These are phyloP conservation scores for Sclerotinia nivalis DNA, from an alignment of 2,329 filamentous ascomycete genomes.

Conservation along the genomic window DNA sequence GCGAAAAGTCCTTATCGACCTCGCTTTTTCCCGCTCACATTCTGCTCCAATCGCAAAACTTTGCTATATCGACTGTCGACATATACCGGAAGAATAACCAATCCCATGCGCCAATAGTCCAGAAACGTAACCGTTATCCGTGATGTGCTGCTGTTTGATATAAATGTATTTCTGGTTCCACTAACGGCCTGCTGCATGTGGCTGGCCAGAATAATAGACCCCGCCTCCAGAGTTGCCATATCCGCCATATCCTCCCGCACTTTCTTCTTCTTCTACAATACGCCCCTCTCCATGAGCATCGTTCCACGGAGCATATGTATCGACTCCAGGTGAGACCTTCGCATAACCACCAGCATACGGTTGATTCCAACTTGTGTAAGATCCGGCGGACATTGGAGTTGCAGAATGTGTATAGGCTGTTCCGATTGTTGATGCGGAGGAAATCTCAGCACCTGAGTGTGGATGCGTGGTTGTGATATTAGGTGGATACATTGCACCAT, in stretches of 20 bases:
- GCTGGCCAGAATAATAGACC: constrained; percentile 36
- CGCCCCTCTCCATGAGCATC: constrained; percentile 29
- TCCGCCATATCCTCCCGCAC: constrained; percentile 29
- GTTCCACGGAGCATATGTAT: constrained; percentile 36
- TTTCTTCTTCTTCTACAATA: constrained; percentile 30
- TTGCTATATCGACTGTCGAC: neutral
- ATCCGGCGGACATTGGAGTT: constrained; percentile 25
- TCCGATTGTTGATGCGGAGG: constrained; percentile 30
- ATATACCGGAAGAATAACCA: constrained; percentile 12
- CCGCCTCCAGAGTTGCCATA: constrained; percentile 34
- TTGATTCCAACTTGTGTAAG: constrained; percentile 38
- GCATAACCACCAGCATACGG: constrained; percentile 33
- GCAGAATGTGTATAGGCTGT: constrained; percentile 33
- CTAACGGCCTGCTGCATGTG: constrained; percentile 29
- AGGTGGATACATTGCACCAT: constrained; percentile 36
- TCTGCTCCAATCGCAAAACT: neutral
- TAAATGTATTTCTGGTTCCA: neutral
- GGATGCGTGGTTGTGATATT: constrained; percentile 32
- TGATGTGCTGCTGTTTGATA: constrained; percentile 3
- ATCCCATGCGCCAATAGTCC: constrained; percentile 10
- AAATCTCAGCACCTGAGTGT: constrained; percentile 30
- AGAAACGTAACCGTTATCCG: constrained; percentile 8
- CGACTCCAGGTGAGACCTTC: constrained; percentile 32
- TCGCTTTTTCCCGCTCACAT: constrained; percentile 8
- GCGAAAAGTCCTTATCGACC: constrained; percentile 9